Conservation (phyloP, 2,329 filamentous ascomycete species). For the Neonectria neomacrospora region DNA sequence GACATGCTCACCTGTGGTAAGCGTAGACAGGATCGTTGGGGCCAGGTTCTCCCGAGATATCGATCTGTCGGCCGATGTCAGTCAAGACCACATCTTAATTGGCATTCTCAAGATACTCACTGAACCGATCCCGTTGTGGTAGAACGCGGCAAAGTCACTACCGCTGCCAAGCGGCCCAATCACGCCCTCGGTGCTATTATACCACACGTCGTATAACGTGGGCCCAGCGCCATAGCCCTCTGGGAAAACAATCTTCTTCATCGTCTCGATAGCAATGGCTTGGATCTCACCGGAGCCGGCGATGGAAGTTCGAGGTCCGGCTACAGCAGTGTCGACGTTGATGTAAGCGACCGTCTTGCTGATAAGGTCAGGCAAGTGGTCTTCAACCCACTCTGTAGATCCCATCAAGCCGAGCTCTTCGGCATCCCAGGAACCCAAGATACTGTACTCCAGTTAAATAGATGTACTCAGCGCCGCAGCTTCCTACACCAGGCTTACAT, state of each 20-base stretch:
- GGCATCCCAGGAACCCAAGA: conserved; percentile 31
- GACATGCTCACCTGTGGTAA: conserved; percentile 17
- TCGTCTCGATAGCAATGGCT: conserved; percentile 37
- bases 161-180: conserved; percentile 32
- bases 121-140: conserved; percentile 32
- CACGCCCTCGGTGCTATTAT: conserved; percentile 32
- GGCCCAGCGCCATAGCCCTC: conserved; percentile 29
- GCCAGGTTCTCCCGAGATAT: conserved; percentile 32
- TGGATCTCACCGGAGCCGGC: conserved; percentile 36
- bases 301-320: conserved; percentile 55
- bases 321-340: conserved; percentile 61
- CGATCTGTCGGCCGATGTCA: conserved; percentile 7
- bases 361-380: conserved; percentile 25
- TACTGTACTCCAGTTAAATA: conserved; percentile 3
- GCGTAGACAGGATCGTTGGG: conserved; percentile 30
- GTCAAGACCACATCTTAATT: background rate
- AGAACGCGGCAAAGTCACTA: conserved; percentile 34
- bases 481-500: conserved; percentile 45
- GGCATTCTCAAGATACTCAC: conserved; percentile 4
- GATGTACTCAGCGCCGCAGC: background rate
- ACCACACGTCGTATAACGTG: conserved; percentile 37
- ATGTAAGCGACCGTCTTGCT: conserved; percentile 52
- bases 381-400: conserved; percentile 33
- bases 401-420: conserved; percentile 36
- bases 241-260: conserved; percentile 37